Base-by-base conservation (phyloP, 257 asterid species). In the Fraxinus quadrangulata region DNA sequence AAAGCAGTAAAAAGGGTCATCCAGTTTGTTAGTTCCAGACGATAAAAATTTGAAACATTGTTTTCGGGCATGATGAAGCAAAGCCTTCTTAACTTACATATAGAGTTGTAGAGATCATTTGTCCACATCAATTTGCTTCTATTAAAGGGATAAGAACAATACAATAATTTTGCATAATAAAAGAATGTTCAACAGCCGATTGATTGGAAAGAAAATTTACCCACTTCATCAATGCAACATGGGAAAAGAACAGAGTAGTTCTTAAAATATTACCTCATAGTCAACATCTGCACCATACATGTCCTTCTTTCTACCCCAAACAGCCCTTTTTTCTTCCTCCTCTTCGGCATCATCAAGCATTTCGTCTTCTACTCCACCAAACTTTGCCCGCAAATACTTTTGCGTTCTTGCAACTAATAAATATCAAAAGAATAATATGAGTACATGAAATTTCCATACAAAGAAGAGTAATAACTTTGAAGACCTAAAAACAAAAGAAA, bases 341-440 rank as follows among this genome's bases (percentile, higher is more conserved):
- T 93, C 96, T 28, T 88, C 92, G 68, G 85, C 83, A 14, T 86
- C 96, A 69, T 89, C 94, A 63, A 87, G 86, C 81, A 49, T 75
- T 89, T 86, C 94, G 81, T 91, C 98, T 51, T 91, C 97, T 72
- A 77, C 87, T 74, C 86, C 98, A n/a, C 97, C 99, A 83, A 84
- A 83, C 82, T 85, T 87, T 45, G 86, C 83, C 61, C 77, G 81
- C 81, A 93, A 54, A 80, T 74, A 86, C 80, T 86, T 93, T 67
- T 90, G 94, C 61, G 91, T 91, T 88, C 90, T 89, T 76, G 75
- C 76, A 81, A 95, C 99, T 95, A 39, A 80, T 5, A 67, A 42
- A 77, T 13, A 82, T 73, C 74, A 83, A 81, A 23, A 75, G 3
- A 61, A 77, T 72, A 73, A 56, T 49, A 6, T 40, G 63, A 76